Conservation (phyloP, 345 rosid species). For the Eutrema yunnanense region DNA sequence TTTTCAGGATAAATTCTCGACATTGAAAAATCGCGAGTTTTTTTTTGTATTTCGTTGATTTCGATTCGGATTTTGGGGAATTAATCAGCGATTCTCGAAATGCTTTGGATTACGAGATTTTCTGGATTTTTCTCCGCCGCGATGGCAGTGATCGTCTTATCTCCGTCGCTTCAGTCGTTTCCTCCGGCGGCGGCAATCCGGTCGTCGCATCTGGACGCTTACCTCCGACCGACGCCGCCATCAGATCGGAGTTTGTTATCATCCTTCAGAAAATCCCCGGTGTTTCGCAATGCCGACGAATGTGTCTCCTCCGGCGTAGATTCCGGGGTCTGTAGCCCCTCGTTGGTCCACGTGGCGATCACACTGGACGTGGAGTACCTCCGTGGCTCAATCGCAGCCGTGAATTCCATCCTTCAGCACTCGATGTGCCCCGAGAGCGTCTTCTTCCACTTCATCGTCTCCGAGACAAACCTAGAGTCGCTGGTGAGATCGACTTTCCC, state of each 20-base stretch:
- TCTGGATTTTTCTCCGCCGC: conserved; percentile 60
- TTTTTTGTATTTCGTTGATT: neutral
- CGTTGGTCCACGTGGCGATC: conserved; percentile 69
- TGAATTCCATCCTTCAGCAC: conserved; percentile 59
- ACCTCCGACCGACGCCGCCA: neutral
- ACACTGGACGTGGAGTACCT: conserved; percentile 66
- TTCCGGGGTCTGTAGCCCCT: conserved; percentile 51
- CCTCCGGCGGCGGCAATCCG: conserved; percentile 60
- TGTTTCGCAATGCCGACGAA: conserved; percentile 55
- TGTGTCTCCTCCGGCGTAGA: conserved; percentile 30
- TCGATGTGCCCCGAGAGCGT: conserved; percentile 61
- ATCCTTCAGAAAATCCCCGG: conserved; percentile 43
- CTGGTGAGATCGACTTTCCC: conserved; percentile 59
- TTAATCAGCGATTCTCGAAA: conserved; percentile 20
- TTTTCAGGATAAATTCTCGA: neutral
- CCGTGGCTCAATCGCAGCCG: conserved; percentile 75
- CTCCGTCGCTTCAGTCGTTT: conserved; percentile 51
- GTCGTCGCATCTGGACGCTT: conserved; percentile 32
- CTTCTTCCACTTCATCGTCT: conserved; percentile 68
- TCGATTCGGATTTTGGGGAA: conserved; percentile 3
- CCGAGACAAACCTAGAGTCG: conserved; percentile 44
- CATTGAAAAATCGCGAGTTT: neutral
- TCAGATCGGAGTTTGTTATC: conserved; percentile 20
- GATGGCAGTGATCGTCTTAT: conserved; percentile 42
- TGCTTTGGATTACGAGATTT: conserved; percentile 59